Evolutionary conservation across 345 rosid genomes (phyloP).

Genomic region (Toxicodendron radicans): DNA sequence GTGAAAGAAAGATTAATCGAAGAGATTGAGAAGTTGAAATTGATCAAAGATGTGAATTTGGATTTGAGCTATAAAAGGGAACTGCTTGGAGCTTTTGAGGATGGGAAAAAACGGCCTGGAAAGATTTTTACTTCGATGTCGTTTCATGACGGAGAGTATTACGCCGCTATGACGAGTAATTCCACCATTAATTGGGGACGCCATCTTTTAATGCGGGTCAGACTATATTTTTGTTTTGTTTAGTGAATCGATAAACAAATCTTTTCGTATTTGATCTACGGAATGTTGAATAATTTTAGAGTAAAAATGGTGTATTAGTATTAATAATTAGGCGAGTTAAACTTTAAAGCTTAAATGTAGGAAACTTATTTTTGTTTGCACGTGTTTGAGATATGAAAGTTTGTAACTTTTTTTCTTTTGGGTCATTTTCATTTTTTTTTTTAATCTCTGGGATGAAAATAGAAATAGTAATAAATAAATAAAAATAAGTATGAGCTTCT

Average conservation of each 20-base stretch:
- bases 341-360: background rate
- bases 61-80: constrained; percentile 70
- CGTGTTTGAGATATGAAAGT: no score
- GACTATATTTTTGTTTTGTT: background rate
- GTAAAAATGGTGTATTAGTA: background rate
- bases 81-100: constrained; percentile 57
- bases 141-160: constrained; percentile 54
- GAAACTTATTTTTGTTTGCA: background rate
- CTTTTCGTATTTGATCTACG: background rate
- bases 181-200: constrained; percentile 72
- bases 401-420: no score
- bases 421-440: background rate
- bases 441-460: background rate
- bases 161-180: constrained; percentile 46
- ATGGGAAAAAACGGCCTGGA: constrained; percentile 79
- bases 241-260: background rate
- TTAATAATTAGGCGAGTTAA: background rate
- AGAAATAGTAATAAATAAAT: no score
- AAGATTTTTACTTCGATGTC: constrained; percentile 90
- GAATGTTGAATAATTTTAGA: background rate
- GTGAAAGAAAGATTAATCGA: constrained; percentile 43
- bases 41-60: constrained; percentile 79
- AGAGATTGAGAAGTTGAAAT: constrained; percentile 57
- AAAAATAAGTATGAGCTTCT: background rate
- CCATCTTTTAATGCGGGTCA: constrained; percentile 71